Evolutionary conservation across 768 basidiomycete genomes (phyloP).

Genomic region (Gymnopilus junonius): DNA sequence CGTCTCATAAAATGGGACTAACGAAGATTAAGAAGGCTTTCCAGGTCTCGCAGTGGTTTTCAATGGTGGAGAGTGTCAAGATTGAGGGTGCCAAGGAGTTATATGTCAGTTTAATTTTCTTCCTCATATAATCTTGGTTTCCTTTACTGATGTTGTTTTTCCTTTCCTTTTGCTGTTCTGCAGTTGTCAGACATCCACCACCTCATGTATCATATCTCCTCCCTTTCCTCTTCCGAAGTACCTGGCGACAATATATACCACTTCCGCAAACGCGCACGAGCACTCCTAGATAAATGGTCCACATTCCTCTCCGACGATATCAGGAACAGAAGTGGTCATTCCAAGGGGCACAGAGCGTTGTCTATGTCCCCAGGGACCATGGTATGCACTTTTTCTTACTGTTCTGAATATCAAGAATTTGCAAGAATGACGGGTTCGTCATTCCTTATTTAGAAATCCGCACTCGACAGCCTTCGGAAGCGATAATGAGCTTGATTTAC

Average conservation of each 20-base stretch:
- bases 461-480: neutral
- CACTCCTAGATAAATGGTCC: slow-evolving; percentile 15
- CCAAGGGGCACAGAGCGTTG: slow-evolving; percentile 12
- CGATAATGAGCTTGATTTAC: slow-evolving; percentile 9
- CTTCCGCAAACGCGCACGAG: slow-evolving; percentile 11
- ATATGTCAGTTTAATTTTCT: slow-evolving; percentile 4
- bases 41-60: slow-evolving; percentile 12
- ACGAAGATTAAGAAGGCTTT: slow-evolving; percentile 9
- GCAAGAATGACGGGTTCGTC: neutral
- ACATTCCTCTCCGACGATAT: slow-evolving; percentile 4
- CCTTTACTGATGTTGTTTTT: neutral
- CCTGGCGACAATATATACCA: slow-evolving; percentile 18
- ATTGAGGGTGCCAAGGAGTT: slow-evolving; percentile 7
- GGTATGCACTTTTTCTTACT: neutral
- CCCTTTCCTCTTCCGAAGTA: slow-evolving; percentile 1
- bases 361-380: slow-evolving; percentile 12
- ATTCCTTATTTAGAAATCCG: slow-evolving; percentile 1
- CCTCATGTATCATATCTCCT: slow-evolving; percentile 11
- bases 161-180: neutral
- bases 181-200: slow-evolving; percentile 15
- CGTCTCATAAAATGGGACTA: neutral
- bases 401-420: no score
- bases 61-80: neutral
- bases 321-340: slow-evolving; percentile 14
- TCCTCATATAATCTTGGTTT: neutral